phyloP scores from a whole-genome alignment of 2,329 filamentous ascomycete genomes.

The Monosporascus sp. region DNA sequence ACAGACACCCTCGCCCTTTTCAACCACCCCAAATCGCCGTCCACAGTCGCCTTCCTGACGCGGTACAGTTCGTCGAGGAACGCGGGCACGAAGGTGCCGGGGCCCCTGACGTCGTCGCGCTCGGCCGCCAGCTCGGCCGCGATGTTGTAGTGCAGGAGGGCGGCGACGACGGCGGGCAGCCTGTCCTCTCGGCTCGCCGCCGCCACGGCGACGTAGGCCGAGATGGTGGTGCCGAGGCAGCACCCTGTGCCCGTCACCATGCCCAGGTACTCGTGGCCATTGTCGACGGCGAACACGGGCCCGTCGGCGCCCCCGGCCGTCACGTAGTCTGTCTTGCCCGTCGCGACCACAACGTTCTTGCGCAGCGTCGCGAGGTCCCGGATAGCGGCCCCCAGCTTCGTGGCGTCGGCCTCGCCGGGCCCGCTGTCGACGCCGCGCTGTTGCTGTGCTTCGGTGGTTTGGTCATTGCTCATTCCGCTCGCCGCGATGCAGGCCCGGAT shows the following conservation, averaged over 20 bases:
- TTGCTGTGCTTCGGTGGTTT: slow-evolving; percentile 27
- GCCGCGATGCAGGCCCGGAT: slow-evolving; percentile 65
- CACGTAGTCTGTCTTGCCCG: slow-evolving; percentile 70
- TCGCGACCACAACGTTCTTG: slow-evolving; percentile 73
- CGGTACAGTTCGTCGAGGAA: slow-evolving; percentile 69
- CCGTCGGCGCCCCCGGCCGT: slow-evolving; percentile 58
- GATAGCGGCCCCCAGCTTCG: slow-evolving; percentile 59
- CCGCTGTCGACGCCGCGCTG: slow-evolving; percentile 85
- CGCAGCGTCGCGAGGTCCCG: slow-evolving; percentile 61
- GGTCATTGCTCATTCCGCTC: slow-evolving; percentile 13
- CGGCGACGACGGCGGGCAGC: slow-evolving; percentile 69
- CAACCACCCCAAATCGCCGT: slow-evolving; percentile 47
- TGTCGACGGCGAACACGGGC: slow-evolving; percentile 59
- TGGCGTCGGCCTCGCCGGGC: slow-evolving; percentile 40
- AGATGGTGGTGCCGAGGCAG: slow-evolving; percentile 75
- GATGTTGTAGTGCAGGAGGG: slow-evolving; percentile 69
- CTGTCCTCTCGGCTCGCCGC: slow-evolving; percentile 52
- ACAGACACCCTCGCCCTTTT: slow-evolving; percentile 42
- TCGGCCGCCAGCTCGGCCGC: slow-evolving; percentile 66
- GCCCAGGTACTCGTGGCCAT: slow-evolving; percentile 69
- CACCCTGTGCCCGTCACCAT: slow-evolving; percentile 78
- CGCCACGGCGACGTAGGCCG: slow-evolving; percentile 64
- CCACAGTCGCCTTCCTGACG: slow-evolving; percentile 42
- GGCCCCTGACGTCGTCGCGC: slow-evolving; percentile 62
- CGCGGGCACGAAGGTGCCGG: slow-evolving; percentile 79